A percentile compares a stretch with the other conserved stretches of the same genome.
Evolutionary conservation across 495 filamentous ascomycete genomes (phyloP).

Genomic region (Aspergillus panamensis): DNA sequence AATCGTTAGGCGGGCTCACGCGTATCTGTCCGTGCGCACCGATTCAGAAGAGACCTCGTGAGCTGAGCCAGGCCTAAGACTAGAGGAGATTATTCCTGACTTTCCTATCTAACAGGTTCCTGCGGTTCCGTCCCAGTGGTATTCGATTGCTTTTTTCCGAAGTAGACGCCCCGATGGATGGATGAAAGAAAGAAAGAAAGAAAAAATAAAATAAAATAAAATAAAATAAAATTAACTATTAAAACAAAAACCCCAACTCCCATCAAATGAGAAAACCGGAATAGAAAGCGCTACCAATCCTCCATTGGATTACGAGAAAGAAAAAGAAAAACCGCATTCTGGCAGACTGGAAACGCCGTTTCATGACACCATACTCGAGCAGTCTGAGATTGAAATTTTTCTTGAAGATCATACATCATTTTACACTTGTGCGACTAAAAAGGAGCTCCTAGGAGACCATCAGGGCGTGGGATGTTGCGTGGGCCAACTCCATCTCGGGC

Average conservation of each 20-base stretch:
- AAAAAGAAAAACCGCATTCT: constrained; percentile 20
- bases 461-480: constrained; percentile 23
- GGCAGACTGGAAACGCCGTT: constrained; percentile 13
- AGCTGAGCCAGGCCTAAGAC: constrained; percentile 21
- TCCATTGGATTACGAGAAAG: constrained; percentile 13
- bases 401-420: constrained; percentile 21
- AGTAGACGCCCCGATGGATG: constrained; percentile 6
- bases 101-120: constrained; percentile 27
- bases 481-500: constrained; percentile 21
- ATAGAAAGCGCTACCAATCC: neutral
- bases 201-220: constrained; percentile 5
- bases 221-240: neutral
- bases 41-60: constrained; percentile 24
- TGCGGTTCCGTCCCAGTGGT: constrained; percentile 28
- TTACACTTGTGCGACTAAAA: constrained; percentile 20
- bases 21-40: constrained; percentile 28
- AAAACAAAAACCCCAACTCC: neutral
- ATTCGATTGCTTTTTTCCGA: constrained; percentile 22
- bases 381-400: constrained; percentile 15
- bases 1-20: constrained; percentile 26
- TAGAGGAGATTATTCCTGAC: constrained; percentile 5
- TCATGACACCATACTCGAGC: constrained; percentile 17
- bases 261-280: neutral
- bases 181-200: neutral
- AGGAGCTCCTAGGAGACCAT: constrained; percentile 5